Base-by-base conservation (phyloP, 805 yeast genomes). In the Pichia scutulata region DNA sequence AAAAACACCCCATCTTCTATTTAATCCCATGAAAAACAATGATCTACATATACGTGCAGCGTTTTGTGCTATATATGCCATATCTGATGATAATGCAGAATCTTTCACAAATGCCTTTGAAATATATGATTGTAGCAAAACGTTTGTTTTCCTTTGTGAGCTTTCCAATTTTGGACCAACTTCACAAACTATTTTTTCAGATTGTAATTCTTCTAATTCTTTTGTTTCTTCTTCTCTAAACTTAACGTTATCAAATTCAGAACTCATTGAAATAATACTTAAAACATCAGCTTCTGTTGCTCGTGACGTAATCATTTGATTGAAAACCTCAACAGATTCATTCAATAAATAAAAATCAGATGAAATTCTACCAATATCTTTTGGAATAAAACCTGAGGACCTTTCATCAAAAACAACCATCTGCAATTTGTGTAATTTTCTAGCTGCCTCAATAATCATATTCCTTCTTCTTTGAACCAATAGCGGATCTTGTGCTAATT, bases 1-100 rank as follows among this genome's bases (percentile, higher is more conserved):
- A 54, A 89, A 81, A 7, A 70, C 65, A 1, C 98, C 97, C 99
- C 99, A 93, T 51, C 95, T 73, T 57, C 99, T 74, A 60, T 88
- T 86, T 36, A 93, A 71, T 37, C 96, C 95, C 54, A 93, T 81
- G 54, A 90, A 69, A 58, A 93, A 89, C 45, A 95, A 71, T 0
- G 99, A 97, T 24, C 98, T 78, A 57, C 96, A 81, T 33, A 93
- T 92, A 72, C 99, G 82, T 1, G 92, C 89, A 4, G 97, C 78
- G 61, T 93, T 93, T 61, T 93, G 99, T 1, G 98, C 97, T 50
- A 93, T 95, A 64, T 93, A 93, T 55, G 88, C 86, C 45, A 87
- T 75, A 66, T 93, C 99, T 0, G 97, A 88, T 2, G 79, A 72
- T 52, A 93, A 70, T 0, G 99, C 85, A 4, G 96, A 81, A 51